Conservation (phyloP, 768 basidiomycete species). For the Pilatotrama ljubarskyi region DNA sequence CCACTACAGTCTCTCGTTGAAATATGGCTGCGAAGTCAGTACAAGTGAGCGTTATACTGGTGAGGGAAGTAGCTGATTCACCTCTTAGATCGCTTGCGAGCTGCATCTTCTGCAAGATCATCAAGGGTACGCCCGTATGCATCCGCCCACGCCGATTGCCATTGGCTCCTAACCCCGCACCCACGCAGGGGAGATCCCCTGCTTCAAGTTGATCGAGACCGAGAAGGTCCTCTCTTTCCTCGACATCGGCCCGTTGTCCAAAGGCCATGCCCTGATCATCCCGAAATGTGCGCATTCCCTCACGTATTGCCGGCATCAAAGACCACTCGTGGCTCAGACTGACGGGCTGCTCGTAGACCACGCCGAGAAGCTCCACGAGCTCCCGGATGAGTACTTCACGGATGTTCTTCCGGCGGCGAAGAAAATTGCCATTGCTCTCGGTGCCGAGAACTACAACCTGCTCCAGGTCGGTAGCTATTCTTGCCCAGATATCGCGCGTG, state of each 20-base stretch:
- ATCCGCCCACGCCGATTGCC: neutral
- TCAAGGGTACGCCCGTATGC: constrained; percentile 60
- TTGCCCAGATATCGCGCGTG: too few species aligned
- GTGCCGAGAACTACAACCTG: constrained; percentile 81
- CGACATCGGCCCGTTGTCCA: constrained; percentile 88
- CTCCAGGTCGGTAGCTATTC: constrained; percentile 50
- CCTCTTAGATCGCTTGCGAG: constrained; percentile 40
- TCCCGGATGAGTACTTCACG: constrained; percentile 81
- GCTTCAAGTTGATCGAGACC: constrained; percentile 82
- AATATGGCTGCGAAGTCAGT: constrained; percentile 9
- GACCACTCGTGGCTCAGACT: neutral
- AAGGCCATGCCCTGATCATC: constrained; percentile 88
- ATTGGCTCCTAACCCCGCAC: neutral
- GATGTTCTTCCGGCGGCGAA: constrained; percentile 83
- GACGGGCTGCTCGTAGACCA: constrained; percentile 57
- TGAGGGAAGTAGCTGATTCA: neutral
- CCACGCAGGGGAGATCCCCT: constrained; percentile 79
- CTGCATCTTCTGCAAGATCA: constrained; percentile 95
- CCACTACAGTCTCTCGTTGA: neutral
- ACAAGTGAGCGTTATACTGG: neutral
- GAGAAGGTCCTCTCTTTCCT: constrained; percentile 82
- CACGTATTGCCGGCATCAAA: neutral
- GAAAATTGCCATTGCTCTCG: constrained; percentile 81
- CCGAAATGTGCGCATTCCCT: constrained; percentile 71
- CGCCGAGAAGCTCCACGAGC: constrained; percentile 78